Evolutionary conservation across 139 green algal species (phyloP).

Genomic region (Desmodesmus armatus): DNA sequence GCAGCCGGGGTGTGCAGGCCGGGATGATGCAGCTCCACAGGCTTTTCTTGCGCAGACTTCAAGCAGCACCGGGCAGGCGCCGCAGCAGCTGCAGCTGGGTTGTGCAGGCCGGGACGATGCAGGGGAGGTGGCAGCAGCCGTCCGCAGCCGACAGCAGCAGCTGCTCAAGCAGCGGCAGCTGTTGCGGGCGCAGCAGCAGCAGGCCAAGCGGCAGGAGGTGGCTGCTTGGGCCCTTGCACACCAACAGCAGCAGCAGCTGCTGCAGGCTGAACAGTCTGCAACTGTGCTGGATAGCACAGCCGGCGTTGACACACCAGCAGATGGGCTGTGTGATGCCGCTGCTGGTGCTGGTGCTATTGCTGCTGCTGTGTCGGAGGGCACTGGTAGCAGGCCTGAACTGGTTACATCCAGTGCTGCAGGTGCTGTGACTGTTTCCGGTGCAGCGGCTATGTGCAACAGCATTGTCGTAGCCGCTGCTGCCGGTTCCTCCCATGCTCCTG

Average conservation of each 20-base stretch:
- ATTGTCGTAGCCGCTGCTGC: background rate
- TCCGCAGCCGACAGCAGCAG: background rate
- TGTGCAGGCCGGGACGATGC: background rate
- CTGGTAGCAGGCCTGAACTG: no score
- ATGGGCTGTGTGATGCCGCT: background rate
- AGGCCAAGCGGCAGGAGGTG: background rate
- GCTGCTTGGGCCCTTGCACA: background rate
- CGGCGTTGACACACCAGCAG: background rate
- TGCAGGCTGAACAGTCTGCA: background rate
- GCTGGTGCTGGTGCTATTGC: background rate
- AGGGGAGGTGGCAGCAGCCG: background rate
- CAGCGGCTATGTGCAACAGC: background rate
- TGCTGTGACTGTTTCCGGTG: background rate
- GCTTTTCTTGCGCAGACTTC: background rate
- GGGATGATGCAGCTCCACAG: conserved; percentile 1
- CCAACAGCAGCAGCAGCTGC: background rate
- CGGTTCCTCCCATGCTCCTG: background rate
- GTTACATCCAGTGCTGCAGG: no score
- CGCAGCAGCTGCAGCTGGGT: conserved; percentile 16
- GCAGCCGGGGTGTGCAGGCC: no score
- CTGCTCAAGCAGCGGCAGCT: conserved; percentile 14
- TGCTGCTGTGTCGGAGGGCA: background rate
- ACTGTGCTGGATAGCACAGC: background rate
- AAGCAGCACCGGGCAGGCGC: background rate
- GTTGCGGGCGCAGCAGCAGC: conserved; percentile 7